Base-by-base conservation (phyloP, 352 stramenopile species). In the Phytophthora kernoviae region DNA sequence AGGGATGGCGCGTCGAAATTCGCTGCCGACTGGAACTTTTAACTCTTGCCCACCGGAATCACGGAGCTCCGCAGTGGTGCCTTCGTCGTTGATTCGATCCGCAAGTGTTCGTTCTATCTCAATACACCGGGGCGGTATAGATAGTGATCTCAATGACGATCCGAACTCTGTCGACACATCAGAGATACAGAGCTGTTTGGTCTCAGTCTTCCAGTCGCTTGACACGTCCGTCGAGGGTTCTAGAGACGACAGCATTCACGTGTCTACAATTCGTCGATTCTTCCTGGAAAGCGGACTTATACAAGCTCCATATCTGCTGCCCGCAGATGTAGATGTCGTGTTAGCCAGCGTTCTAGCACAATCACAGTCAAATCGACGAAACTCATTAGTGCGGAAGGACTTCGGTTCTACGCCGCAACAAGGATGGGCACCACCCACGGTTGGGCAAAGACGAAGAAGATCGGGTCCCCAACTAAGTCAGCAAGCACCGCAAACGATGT, bases 281-380 rank as follows among this genome's bases (percentile, higher is more conserved):
- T 82, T 93, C 30, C 44, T 77, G 17, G 82, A 91, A 36, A 77
- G 79, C 27, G 81, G 79, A 0, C 64, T 93, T 24, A 70, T 90
- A 0, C 69, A 88, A 51, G 54, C 73, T 15, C 80, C 84, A 0
- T 22, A 54, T 11, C 32, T 91, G 1, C 58, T 81, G 1, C 45
- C 75, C 5, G 79, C 72, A 0, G 81, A 93, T 64, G 77, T 93
- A 2, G 82, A 93, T 37, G 74, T 81, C 17, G 83, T 90, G 17
- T 65, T 93, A 36, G 73, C 82, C 21, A 72, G 81, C 27, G 79
- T 92, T 15, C 60, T 93, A 1, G 74, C 62, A 15, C 71, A 89
- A 18, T 68, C 65, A 7, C 76, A 89, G 24, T 70, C 81, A 18
- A 84, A 81, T 46, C 72, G 75, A 1, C 80, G 78, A 42, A 82